Conservation (phyloP, 169 alveolate genomes). For the Cryptosporidium felis region DNA sequence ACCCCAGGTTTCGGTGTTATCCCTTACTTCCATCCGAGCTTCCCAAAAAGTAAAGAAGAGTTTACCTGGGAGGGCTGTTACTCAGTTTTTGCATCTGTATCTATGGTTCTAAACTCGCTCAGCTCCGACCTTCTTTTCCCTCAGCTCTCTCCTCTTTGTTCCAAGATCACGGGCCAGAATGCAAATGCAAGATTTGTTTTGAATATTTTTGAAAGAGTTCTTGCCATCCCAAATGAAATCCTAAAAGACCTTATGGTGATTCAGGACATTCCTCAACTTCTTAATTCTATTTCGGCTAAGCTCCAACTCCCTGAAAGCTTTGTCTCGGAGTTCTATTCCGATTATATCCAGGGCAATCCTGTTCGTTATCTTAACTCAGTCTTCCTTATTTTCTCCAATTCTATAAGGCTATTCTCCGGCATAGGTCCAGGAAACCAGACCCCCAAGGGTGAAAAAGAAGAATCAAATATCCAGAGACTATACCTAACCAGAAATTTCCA, state of each 20-base stretch:
- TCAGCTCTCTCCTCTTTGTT: conserved; percentile 26
- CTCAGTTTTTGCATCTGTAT: conserved; percentile 26
- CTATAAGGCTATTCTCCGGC: not conserved
- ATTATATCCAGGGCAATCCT: conserved; percentile 44
- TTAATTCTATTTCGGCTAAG: not conserved
- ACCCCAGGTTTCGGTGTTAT: conserved; percentile 29
- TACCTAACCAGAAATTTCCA: not conserved
- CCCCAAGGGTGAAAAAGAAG: not conserved
- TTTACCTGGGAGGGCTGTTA: conserved; percentile 49
- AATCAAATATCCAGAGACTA: not conserved
- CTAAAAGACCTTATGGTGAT: not conserved
- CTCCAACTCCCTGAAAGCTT: not conserved
- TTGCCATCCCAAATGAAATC: conserved; percentile 12
- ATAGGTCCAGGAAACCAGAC: not conserved
- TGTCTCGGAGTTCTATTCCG: conserved; percentile 1
- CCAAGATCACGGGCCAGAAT: conserved; percentile 4
- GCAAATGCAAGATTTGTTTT: not conserved
- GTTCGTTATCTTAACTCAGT: conserved; percentile 1
- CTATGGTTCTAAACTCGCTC: conserved; percentile 3
- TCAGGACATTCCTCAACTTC: not conserved
- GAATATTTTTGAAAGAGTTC: conserved; percentile 9
- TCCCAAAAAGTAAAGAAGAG: conserved; percentile 10
- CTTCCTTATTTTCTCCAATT: not conserved
- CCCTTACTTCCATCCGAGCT: conserved; percentile 47
- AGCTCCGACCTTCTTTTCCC: conserved; percentile 13